These are phyloP conservation scores for Pyrenophora graminea DNA, from an alignment of 2,329 filamentous ascomycete species.

Conservation along the genomic window DNA sequence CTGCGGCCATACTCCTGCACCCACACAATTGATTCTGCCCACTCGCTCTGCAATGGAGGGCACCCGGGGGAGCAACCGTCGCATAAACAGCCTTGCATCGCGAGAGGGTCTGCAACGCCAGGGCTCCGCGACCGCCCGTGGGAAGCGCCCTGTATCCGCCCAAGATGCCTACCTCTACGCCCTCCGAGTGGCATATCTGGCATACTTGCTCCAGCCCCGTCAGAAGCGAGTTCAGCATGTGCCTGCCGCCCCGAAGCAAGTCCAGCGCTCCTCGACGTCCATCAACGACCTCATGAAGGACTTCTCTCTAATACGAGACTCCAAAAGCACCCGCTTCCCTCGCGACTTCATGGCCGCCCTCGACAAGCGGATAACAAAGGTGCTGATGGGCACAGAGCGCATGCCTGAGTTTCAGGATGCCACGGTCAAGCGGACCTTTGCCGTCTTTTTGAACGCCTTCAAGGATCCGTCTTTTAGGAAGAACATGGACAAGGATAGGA, in stretches of 20 bases:
- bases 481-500: conserved; percentile 89
- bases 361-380: conserved; percentile 78
- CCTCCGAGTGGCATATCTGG: conserved; percentile 85
- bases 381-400: conserved; percentile 79
- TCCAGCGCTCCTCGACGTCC: conserved; percentile 71
- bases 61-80: conserved; percentile 41
- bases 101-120: conserved; percentile 48
- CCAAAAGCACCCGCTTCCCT: conserved; percentile 71
- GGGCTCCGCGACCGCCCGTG: conserved; percentile 41
- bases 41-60: conserved; percentile 33
- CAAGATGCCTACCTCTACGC: conserved; percentile 92
- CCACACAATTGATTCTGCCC: conserved; percentile 23
- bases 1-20: conserved; percentile 13
- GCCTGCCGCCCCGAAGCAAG: conserved; percentile 59
- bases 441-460: conserved; percentile 89
- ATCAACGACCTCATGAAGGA: conserved; percentile 88
- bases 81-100: conserved; percentile 50
- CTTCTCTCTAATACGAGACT: conserved; percentile 69
- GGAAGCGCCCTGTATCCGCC: conserved; percentile 49
- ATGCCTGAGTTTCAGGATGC: conserved; percentile 88
- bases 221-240: conserved; percentile 89
- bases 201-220: conserved; percentile 90
- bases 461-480: conserved; percentile 87
- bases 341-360: conserved; percentile 72
- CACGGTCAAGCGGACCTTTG: conserved; percentile 91